Base-by-base conservation (phyloP, 257 asterid species). In the Petunia axillaris region DNA sequence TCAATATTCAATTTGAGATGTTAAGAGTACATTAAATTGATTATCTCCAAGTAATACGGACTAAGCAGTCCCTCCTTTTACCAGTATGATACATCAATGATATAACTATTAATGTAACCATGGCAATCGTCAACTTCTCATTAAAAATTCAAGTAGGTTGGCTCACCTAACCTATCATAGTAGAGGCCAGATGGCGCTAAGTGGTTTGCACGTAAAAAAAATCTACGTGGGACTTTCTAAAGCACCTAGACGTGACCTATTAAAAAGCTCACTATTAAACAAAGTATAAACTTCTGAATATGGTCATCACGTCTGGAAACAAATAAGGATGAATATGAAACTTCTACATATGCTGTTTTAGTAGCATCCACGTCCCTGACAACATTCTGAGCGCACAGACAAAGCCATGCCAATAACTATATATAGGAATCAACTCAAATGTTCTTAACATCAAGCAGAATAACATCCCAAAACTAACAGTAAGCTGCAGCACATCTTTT, bases 291-390 rank as follows among this genome's bases (percentile, higher is more conserved):
- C 44, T 71, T 10, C 1, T 48, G 62, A 48, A 50, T 43, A 87
- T 88, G 91, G 87, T 41, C 79, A 83, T 80, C 97, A 91, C 94
- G 92, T 89, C 83, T 46, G 64, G 44, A 70, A 46, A 46, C 81
- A 78, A 75, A 82, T 62, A 44, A 77, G 81, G 80, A 82, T 68
- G 63, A 70, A 53, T 38, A 44, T 25, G 36, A 63, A 75, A 75
- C 50, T 68, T 67, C 65, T 6, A 36, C 44, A 16, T 38, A 85
- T 68, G 25, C 48, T 38, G 76, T 36, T 40, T 80, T 83, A 84
- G 90, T 87, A 80, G 89, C 58, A 35, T 88, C 87, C 97, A 90
- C 94, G 95, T 90, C 73, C 75, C 6, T 81, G 66, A 77, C 80
- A 55, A 81, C 37, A 82, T 38, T 68, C 68, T 70, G 73, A 68